phyloP scores from a whole-genome alignment of 2,329 filamentous ascomycete species.

The Aaosphaeria pasadenensis region DNA sequence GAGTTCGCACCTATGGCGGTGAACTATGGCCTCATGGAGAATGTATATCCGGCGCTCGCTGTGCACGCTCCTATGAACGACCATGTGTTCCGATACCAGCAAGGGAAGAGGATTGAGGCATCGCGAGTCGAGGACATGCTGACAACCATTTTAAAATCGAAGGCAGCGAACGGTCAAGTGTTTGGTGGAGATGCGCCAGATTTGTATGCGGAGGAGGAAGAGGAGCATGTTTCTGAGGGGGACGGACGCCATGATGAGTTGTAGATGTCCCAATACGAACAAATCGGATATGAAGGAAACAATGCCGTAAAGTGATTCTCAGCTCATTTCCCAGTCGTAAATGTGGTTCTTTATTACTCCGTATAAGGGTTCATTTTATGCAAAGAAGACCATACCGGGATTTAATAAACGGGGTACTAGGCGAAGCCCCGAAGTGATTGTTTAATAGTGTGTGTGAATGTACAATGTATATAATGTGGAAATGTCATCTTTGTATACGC shows the following conservation, averaged over 20 bases:
- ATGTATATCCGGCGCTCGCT: conserved; percentile 9
- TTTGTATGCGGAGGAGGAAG: background rate
- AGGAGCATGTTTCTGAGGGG: background rate
- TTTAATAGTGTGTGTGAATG: too few species aligned
- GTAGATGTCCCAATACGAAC: background rate
- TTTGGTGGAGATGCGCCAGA: conserved; percentile 13
- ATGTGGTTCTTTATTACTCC: too few species aligned
- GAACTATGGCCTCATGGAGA: conserved; percentile 12
- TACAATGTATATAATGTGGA: too few species aligned
- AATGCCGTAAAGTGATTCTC: too few species aligned
- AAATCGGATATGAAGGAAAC: too few species aligned
- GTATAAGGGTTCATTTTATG: too few species aligned
- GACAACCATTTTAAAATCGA: conserved; percentile 14
- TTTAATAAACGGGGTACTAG: too few species aligned
- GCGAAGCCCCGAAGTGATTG: too few species aligned
- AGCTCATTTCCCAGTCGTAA: too few species aligned
- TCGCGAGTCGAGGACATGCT: conserved; percentile 14
- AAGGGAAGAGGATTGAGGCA: conserved; percentile 9
- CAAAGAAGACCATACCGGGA: too few species aligned
- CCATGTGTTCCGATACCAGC: conserved; percentile 14
- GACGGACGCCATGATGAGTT: conserved; percentile 10
- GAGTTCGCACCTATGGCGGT: conserved; percentile 19
- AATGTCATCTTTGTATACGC: too few species aligned
- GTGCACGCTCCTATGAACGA: conserved; percentile 21
- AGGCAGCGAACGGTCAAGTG: conserved; percentile 13